Evolutionary conservation across 345 rosid species (phyloP), one percentile per base, ranked within the genome.

Genomic region (Sisymbrium altissimum): DNA sequence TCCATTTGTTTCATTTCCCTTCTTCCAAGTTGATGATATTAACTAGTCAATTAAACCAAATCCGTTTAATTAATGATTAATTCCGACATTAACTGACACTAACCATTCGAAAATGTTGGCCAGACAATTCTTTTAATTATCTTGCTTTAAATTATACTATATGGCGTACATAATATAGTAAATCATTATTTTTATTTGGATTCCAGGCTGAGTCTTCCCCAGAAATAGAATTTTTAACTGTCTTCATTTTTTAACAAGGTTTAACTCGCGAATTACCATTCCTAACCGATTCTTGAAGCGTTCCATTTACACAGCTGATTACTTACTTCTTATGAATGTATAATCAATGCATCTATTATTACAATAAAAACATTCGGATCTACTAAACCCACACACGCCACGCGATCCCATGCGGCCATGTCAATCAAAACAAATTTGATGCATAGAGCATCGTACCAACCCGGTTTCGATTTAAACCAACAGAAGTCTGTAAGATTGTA

Each of bases 51-150:
- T 40, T 58, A 49, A 60, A 39, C 48, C 23, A 59, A 66, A 58
- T 74, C 54, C 2, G 19, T 74, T 58, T 59, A 25, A 15, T 74
- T 13, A 46, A 46, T 36, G 18, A 49, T 50, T 59, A 46, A 50
- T 50, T 59, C 79, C 55, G 46, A 68, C 68, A 58, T 19, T 67
- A 59, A 58, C 68, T 73, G 72, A 73, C 78, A 73, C 5, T 46
- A 57, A 66, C 66, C 72, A 57, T 57, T 74, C 59, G 59, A 56
- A 17, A 66, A 66, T 50, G 54, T 61, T 74, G 66, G 59, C 60
- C 50, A 74, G 9, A 56, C 50, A 36, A 45, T 17, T 44, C 15
- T 74, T 49, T 56, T 57, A 23, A 35, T 13, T 23, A 44, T 54
- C 45, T 33, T 9, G 23, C 27, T 52, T 9, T 30, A 11, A 6